Conservation (phyloP, 108 stramenopile species). For the Cyclotella sp. region DNA sequence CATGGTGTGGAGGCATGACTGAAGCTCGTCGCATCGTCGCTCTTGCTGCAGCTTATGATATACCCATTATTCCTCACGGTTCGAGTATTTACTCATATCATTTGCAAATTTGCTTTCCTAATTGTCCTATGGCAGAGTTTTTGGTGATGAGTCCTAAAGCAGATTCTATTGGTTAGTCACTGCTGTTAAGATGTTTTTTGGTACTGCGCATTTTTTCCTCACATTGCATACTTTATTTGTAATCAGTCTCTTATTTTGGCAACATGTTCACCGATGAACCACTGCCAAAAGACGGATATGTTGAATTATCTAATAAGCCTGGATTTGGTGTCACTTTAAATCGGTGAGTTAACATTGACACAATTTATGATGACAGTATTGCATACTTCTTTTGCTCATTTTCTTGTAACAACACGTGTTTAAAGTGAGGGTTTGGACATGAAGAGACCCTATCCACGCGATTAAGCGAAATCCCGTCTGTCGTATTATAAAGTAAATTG, state of each 20-base stretch:
- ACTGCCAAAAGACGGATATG: slow-evolving; percentile 66
- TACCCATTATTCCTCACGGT: slow-evolving; percentile 70
- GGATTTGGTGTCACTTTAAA: slow-evolving; percentile 78
- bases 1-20: slow-evolving; percentile 78
- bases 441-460: slow-evolving; percentile 44
- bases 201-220: neutral
- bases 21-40: slow-evolving; percentile 72
- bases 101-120: slow-evolving; percentile 70
- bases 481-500: neutral
- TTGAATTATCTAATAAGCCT: slow-evolving; percentile 57
- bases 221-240: neutral
- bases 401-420: neutral
- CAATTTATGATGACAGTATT: neutral
- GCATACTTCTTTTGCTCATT: neutral
- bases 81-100: slow-evolving; percentile 70
- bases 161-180: slow-evolving; percentile 53
- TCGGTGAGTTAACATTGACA: slow-evolving; percentile 20
- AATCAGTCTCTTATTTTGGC: slow-evolving; percentile 59
- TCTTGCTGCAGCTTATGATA: slow-evolving; percentile 67
- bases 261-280: slow-evolving; percentile 70
- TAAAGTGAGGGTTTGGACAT: slow-evolving; percentile 47
- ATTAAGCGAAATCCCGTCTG: neutral
- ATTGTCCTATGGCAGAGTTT: slow-evolving; percentile 72
- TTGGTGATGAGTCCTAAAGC: slow-evolving; percentile 69
- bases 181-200: neutral